Evolutionary conservation across 2,329 filamentous ascomycete genomes (phyloP).

Genomic region (Colletotrichum lupini): DNA sequence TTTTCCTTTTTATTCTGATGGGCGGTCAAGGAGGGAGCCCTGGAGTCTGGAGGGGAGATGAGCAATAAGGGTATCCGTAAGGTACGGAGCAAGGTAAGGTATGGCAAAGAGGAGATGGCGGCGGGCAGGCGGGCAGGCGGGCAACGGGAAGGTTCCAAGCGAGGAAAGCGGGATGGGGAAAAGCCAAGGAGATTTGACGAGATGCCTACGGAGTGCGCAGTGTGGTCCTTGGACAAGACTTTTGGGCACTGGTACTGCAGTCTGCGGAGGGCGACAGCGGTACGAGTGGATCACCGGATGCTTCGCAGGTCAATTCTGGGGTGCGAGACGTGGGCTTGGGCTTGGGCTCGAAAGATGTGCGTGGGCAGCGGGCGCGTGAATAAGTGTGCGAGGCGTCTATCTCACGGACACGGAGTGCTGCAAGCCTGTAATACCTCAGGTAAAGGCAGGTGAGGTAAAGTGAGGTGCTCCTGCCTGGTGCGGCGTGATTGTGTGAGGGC

Average conservation of each 20-base stretch:
- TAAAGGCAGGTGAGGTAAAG: not conserved
- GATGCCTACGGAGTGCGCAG: not conserved
- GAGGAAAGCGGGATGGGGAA: constrained; percentile 18
- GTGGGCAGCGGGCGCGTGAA: not conserved
- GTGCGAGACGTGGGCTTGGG: not conserved
- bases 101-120: constrained; percentile 3
- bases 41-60: too few relatives aligned
- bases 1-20: constrained; percentile 25
- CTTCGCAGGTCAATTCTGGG: constrained; percentile 12
- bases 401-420: too few relatives aligned
- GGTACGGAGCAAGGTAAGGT: not conserved
- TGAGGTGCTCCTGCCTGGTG: not conserved
- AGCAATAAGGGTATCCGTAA: too few relatives aligned
- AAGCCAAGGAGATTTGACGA: constrained; percentile 15
- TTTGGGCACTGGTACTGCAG: constrained; percentile 19
- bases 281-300: constrained; percentile 7
- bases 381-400: not conserved
- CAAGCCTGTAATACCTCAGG: not conserved
- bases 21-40: constrained; percentile 9
- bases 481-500: not conserved
- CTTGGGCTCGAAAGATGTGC: not conserved
- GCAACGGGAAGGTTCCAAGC: constrained; percentile 21
- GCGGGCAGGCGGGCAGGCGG: not conserved
- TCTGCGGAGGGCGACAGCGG: not conserved
- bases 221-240: constrained; percentile 4